Percentiles rank a stretch among this genome's conserved stretches.
These are phyloP conservation scores for Botrytis byssoidea DNA, from an alignment of 2,329 filamentous ascomycete species.

Conservation along the genomic window DNA sequence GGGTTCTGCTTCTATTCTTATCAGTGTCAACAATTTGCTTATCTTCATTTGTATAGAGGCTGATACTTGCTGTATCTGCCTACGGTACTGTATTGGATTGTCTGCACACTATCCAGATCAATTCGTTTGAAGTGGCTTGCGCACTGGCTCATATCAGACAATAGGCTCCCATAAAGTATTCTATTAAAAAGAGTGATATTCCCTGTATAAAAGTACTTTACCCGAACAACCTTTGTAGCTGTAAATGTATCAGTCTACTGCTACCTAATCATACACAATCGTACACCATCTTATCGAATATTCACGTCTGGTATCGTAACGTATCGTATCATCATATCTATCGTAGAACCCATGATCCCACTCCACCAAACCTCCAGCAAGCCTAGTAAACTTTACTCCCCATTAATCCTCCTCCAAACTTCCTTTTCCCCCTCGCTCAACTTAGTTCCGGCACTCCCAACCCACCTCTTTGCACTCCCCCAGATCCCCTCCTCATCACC, in stretches of 20 bases:
- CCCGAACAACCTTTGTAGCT: neutral
- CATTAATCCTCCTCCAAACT: constrained; percentile 63
- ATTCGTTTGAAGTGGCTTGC: neutral
- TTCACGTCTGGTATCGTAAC: neutral
- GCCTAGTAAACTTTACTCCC: constrained; percentile 32
- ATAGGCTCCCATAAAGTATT: neutral
- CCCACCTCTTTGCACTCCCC: constrained; percentile 58
- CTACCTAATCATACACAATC: constrained; percentile 3
- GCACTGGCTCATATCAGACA: neutral
- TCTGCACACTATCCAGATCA: neutral
- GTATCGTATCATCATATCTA: neutral
- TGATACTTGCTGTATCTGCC: neutral
- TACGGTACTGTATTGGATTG: neutral
- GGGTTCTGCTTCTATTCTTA: neutral
- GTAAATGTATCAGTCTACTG: neutral
- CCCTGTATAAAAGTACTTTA: too few species aligned
- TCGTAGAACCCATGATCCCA: neutral
- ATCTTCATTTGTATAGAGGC: neutral
- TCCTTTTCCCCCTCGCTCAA: constrained; percentile 58
- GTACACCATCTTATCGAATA: neutral
- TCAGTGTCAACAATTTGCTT: neutral
- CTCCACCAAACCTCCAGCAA: neutral
- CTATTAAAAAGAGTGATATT: neutral
- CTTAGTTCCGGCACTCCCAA: constrained; percentile 55
- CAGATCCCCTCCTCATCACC: constrained; percentile 45